A percentile compares a stretch with the other conserved stretches of the same genome.
These are phyloP conservation scores for Inonotus hispidus DNA, from an alignment of 1,284 basidiomycete genomes.

Conservation along the genomic window DNA sequence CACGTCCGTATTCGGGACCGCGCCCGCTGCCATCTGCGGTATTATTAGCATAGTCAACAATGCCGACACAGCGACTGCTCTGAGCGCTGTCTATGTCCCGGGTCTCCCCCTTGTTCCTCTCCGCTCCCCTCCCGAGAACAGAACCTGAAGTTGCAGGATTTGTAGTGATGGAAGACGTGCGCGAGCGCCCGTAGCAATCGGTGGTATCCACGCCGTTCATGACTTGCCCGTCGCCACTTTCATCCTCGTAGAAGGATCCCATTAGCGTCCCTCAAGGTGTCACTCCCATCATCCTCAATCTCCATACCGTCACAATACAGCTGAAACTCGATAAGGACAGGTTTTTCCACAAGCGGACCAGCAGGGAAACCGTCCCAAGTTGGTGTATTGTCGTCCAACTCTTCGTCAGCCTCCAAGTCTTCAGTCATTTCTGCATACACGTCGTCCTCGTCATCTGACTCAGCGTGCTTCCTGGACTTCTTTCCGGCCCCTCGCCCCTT, in stretches of 20 bases:
- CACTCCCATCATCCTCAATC: slow-evolving; percentile 1
- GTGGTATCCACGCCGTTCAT: not conserved
- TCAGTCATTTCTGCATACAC: not conserved
- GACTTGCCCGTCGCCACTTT: not conserved
- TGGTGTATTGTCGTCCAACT: not conserved
- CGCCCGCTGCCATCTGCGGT: not conserved
- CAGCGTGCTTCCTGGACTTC: not conserved
- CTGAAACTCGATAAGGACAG: slow-evolving; percentile 58
- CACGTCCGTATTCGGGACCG: not conserved
- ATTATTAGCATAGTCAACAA: not conserved
- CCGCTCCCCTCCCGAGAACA: not conserved
- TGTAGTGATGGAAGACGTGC: not conserved
- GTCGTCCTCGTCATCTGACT: not conserved
- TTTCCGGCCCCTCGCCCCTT: slow-evolving; percentile 25
- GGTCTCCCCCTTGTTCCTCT: not conserved
- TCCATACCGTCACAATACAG: slow-evolving; percentile 26
- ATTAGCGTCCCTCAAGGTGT: not conserved
- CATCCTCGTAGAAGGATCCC: not conserved
- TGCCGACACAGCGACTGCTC: not conserved
- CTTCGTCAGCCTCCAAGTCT: not conserved
- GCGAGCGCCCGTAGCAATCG: not conserved
- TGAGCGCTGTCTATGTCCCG: not conserved
- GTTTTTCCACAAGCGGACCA: slow-evolving; percentile 51
- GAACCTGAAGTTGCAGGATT: not conserved
- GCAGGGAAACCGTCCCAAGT: slow-evolving; percentile 25